phyloP scores from a whole-genome alignment of 2,329 filamentous ascomycete genomes.

The Pleomassaria siparia region DNA sequence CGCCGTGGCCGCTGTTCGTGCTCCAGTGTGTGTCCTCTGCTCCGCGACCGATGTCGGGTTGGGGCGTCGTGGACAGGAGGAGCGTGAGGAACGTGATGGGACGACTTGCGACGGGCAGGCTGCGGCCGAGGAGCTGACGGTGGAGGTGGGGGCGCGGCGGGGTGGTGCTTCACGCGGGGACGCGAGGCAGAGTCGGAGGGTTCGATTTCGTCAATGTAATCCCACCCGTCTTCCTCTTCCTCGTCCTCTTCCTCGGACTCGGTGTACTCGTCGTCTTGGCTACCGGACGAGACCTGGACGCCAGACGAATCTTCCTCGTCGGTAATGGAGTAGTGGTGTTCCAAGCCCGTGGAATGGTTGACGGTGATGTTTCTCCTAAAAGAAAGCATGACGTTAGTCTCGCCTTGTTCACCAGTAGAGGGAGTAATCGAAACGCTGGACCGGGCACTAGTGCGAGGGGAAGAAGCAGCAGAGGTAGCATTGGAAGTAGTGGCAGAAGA shows the following conservation, averaged over 20 bases:
- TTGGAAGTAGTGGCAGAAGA: no score
- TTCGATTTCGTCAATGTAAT: conserved; percentile 46
- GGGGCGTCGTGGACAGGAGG: conserved; percentile 25
- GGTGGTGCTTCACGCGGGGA: conserved; percentile 41
- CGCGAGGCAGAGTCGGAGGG: conserved; percentile 54
- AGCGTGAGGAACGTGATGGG: conserved; percentile 27
- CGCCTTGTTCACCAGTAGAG: conserved; percentile 28
- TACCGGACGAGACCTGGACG: conserved; percentile 33
- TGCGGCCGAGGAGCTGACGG: conserved; percentile 40
- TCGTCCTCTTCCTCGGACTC: conserved; percentile 36
- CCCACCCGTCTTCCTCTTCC: conserved; percentile 39
- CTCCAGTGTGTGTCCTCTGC: conserved; percentile 32
- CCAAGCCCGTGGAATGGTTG: conserved; percentile 41
- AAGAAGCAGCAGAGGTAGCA: conserved; percentile 7
- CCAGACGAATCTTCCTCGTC: conserved; percentile 39
- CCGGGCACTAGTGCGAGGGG: conserved; percentile 24
- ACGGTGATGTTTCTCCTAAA: conserved; percentile 43
- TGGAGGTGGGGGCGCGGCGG: conserved; percentile 29
- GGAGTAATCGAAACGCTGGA: conserved; percentile 35
- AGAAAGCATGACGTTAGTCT: conserved; percentile 43
- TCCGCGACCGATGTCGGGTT: conserved; percentile 36
- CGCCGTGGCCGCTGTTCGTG: conserved; percentile 31
- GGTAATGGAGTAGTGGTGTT: conserved; percentile 28
- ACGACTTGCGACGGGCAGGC: conserved; percentile 44
- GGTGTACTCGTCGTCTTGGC: conserved; percentile 36